Evolutionary conservation across 129 eudicot genomes (phyloP), one percentile per base, ranked within the genome.

Genomic region (Helichrysum umbraculigerum): DNA sequence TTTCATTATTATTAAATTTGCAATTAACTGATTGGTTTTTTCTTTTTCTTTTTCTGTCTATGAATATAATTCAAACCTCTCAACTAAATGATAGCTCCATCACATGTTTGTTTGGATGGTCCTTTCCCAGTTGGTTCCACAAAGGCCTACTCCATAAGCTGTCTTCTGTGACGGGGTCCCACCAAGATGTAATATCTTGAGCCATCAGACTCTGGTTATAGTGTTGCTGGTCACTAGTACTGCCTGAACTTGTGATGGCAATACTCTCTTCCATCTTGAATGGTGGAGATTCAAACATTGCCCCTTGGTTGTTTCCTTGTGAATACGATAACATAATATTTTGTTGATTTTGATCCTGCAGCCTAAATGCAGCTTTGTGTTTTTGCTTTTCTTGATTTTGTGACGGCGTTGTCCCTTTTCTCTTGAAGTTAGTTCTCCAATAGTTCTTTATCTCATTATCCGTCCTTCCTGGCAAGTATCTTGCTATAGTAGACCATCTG

Each of bases 401-500:
- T n/a, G 79, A 77, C 22, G 84, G 70, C 56, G 71, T 78, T 25
- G 41, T 35, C 41, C 66, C 62, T 80, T 75, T 87, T 68, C 66
- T 81, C 81, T 88, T 91, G 84, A 88, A 88, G 79, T 86, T 87
- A 20, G 97, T 83, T 83, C 93, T 83, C 91, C 91, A 88, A 28
- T 81, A 88, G 39, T 88, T 91, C 67, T 86, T 89, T 37, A 89
- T 89, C 83, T 86, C 96, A 34, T 89, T 86, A 68, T 89, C 91
- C 17, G 95, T 89, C 66, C 91, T 86, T 34, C 95, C 95, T 5
- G 97, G 97, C 81, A 91, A 81, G 82, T 91, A 86, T 67, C 91
- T 70, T 1, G 97, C 97, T 35, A 91, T 91, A 51, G 94, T 86
- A 15, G 97, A 88, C 97, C 94, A 91, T 71, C 97, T 91, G 47